Evolutionary conservation across 1,139 yeast species (phyloP), one percentile per base, ranked within the genome.

Genomic region (Zygosaccharomyces sapae): DNA sequence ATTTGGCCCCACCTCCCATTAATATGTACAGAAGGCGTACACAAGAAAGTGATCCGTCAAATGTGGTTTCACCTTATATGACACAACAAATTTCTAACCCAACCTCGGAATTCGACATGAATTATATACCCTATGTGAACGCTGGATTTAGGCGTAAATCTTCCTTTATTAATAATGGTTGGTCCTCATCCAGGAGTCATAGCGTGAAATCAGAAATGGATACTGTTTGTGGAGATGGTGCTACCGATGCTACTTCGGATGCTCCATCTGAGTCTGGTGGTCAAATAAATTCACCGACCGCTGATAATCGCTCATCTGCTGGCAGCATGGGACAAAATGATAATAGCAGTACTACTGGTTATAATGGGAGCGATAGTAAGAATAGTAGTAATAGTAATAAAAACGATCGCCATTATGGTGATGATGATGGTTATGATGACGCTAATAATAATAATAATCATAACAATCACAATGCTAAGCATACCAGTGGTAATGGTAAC

Each of bases 1-100:
- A 74, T 30, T 70, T 82, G 46, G 89, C 90, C 0, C 90, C 90
- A 4, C 88, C 90, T 5, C 90, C 90, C 3, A 81, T 83, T 27
- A 80, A 81, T 55, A 72, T 81, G 52, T 70, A 70, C 20, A 65
- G 69, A 44, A 74, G 76, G 59, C 70, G 73, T 50, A 61, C 69
- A 1, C 61, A 66, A 41, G 68, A 53, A 22, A 49, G 41, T 42
- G 51, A 45, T 30, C 48, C 47, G 22, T 43, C 44, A 36, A 30
- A 51, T 22, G 13, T 38, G 24, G 33, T 19, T 19, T 6, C 34
- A 4, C 52, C 54, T 20, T 55, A 47, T 46, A 34, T 49, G 18
- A 27, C 33, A 6, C 52, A 46, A 44, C 47, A 58, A 13, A 46
- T 35, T 18, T 45, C 41, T 37, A 45, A 50, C 30, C 49, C 48